Base-by-base conservation (phyloP, 345 rosid genomes). In the Ceriops zippeliana region DNA sequence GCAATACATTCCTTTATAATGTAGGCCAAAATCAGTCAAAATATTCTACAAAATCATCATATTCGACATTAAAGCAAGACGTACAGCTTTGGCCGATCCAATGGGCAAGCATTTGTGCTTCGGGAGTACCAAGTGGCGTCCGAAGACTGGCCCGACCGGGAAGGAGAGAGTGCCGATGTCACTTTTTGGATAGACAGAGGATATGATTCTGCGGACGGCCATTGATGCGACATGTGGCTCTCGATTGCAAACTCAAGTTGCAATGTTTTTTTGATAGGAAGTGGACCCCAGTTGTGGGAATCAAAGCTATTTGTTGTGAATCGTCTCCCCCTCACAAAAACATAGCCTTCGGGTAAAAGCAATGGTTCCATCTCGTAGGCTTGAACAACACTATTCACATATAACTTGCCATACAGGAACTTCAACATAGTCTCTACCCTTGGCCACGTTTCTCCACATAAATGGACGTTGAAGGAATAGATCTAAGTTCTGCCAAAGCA, bases 61-160 rank as follows among this genome's bases (percentile, higher is more conserved):
- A 32, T 32, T 32, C 35, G 6, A 32, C 0, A 6, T 7, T 34
- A 7, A 34, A 34, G 9, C 11, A 59, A 6, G 11, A 53, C 30
- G 46, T n/a, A 37, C 69, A 89, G 78, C 97, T 88, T 62, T 89
- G 90, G 81, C 89, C 88, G 83, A 93, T 93, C 98, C 97, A 93
- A 61, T 90, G 96, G 68, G 98, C 96, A 79, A 93, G 98, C 31
- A 93, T 91, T 75, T 89, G 98, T 57, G 98, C 98, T 83, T 93
- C 97, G 53, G 98, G 96, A 78, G 96, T 89, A 52, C 96, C 97
- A 60, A 91, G 84, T 20, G 98, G 95, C 4, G 93, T 75, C 35
- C 96, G 85, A 20, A 87, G 88, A 65, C 97, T 95, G 46, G 84
- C 97, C 85, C 67, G 83, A 76, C 80, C 88, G 82, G 64, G 97